Evolutionary conservation across 148 eudicot genomes (phyloP), one percentile per base, ranked within the genome.

Genomic region (Linanthus parryae): DNA sequence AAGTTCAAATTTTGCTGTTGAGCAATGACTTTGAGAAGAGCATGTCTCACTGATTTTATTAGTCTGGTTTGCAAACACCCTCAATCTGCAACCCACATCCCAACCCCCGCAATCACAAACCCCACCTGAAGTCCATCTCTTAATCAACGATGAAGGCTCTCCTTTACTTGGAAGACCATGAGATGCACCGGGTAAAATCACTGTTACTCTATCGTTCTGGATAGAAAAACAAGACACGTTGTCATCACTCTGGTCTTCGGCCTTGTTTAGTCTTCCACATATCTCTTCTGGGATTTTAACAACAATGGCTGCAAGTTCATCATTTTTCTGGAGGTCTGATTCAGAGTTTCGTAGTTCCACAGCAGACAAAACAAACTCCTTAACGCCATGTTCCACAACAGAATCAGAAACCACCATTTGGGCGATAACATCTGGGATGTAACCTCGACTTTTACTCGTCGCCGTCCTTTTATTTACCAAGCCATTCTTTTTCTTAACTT

Each of bases 81-180:
- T 65, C 50, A 83, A 21, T 61, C 69, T 75, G 71, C 97, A 90
- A 63, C 97, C 97, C 52, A 90, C 27, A 83, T 90, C 97, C 97
- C 97, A 90, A 22, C 97, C 97, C 43, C 97, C 95, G 58, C 97
- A 90, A 58, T 90, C 97, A 68, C 97, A 90, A 34, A 68, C 48
- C 26, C 97, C 97, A 44, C 92, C 80, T 3, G 83, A 83, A 54
- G 52, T 76, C 97, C 97, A 90, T 71, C 97, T 65, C 31, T 80
- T 68, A 18, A 84, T 72, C 48, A 90, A 50, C 22, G 92, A 55
- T 35, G 97, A 90, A 61, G 82, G 75, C 61, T 76, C 80, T 40
- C 92, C 92, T 57, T 74, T 80, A 70, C 83, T 74, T 23, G 95
- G 82, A 25, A 73, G 55, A 19, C 85, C 82, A 80, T 90, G 97